A percentile compares a stretch with the other conserved stretches of the same genome.
These are phyloP conservation scores for Prunus padus DNA, from an alignment of 306 rosid genomes.

Conservation along the genomic window DNA sequence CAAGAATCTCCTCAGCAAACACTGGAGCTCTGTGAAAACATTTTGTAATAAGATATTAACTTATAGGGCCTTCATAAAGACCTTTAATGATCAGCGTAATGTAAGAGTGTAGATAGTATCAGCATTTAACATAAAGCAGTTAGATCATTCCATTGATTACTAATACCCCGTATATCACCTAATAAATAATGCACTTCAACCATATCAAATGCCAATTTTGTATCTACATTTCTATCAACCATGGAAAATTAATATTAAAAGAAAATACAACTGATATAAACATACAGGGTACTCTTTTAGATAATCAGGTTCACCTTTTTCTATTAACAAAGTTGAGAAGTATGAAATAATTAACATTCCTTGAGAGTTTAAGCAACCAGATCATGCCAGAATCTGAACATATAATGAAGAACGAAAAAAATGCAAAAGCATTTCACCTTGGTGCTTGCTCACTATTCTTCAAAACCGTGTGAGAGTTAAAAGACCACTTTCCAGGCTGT, in stretches of 20 bases:
- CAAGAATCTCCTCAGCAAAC: conserved; percentile 74
- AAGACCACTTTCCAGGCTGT: conserved; percentile 92
- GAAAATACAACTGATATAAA: conserved; percentile 3
- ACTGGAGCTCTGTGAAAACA: conserved; percentile 64
- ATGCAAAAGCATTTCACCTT: conserved; percentile 47
- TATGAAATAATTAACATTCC: background rate
- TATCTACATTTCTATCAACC: conserved; percentile 7
- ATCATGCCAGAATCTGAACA: background rate
- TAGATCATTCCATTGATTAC: background rate
- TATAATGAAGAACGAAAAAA: conserved; percentile 1
- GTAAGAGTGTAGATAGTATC: background rate
- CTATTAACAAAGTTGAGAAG: background rate
- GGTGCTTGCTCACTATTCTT: conserved; percentile 92
- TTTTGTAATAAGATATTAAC: conserved; percentile 9
- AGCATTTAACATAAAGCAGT: background rate
- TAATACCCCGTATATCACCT: background rate
- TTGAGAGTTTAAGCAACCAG: background rate
- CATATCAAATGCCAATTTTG: background rate
- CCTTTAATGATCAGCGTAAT: background rate
- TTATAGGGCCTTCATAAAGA: background rate
- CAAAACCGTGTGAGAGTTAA: conserved; percentile 80
- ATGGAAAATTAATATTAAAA: background rate
- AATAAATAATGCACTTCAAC: background rate
- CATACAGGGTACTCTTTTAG: background rate
- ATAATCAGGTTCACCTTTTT: background rate